Base-by-base conservation (phyloP, 2,329 filamentous ascomycete genomes). In the Exophiala sideris region DNA sequence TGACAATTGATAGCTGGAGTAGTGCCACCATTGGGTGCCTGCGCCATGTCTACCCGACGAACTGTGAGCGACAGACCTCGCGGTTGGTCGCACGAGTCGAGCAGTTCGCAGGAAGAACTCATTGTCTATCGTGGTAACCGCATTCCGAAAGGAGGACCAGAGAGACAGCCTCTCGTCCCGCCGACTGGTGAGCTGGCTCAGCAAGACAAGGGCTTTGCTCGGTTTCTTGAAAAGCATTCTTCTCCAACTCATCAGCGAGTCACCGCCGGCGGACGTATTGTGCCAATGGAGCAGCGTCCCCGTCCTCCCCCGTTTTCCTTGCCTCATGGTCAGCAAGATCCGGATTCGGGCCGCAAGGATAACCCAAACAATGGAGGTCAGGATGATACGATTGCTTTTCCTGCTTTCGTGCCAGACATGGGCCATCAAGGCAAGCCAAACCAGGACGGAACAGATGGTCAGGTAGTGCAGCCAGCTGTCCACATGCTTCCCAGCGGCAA, bases 181-280 rank as follows among this genome's bases (percentile, higher is more conserved):
- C 68, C 71, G 5, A 61, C 66, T 29, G 65, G 66, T 20, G 60
- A 58, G 35, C 58, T 63, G 9, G 65, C 68, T 11, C 68, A 73
- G 45, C 65, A 62, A 33, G 68, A 76, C 45, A 64, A 67, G 44
- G 76, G 76, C 0, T 78, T 78, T 62, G 70, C 67, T 32, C 67
- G 67, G 35, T 78, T 78, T 52, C 65, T 78, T 7, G 73, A 73
- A 61, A 68, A 74, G 48, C 74, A 77, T 54, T 68, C 73, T 6
- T 77, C 76, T 34, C 74, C 75, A n/a, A 74, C 70, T 33, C 72
- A 76, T 54, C 72, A 77, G 48, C 72, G 75, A 48, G 76, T 78
- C 45, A 77, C 75, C 36, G 74, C 76, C 52, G 74, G 74, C 18
- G 76, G 76, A 7, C 70, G 70, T 38, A 76, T 78, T 24, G 73